Evolutionary conservation across 208 protist genomes (phyloP).

Genomic region (Blechomonas ayalai): DNA sequence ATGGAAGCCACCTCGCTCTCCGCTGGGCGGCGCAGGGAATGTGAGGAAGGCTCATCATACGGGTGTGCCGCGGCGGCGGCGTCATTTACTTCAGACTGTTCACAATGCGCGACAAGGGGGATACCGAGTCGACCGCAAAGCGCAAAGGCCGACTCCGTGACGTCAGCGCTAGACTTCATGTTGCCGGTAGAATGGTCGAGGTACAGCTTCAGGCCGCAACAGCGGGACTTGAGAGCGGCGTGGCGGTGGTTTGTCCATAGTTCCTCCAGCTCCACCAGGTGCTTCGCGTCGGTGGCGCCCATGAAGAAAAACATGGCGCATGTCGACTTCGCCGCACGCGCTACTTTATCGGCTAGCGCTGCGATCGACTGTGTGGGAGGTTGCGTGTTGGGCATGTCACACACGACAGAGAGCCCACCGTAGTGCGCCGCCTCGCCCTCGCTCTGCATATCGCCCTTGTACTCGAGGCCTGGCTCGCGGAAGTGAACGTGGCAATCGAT

Average conservation of each 20-base stretch:
- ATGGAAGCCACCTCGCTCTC: constrained; percentile 67
- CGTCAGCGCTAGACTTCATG: constrained; percentile 51
- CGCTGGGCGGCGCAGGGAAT: constrained; percentile 71
- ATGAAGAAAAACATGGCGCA: constrained; percentile 76
- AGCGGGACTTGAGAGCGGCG: constrained; percentile 39
- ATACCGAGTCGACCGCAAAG: constrained; percentile 66
- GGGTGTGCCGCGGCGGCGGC: constrained; percentile 39
- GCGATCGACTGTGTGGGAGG: constrained; percentile 73
- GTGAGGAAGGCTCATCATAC: constrained; percentile 53
- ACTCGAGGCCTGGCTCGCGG: constrained; percentile 87
- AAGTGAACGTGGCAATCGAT: constrained; percentile 94
- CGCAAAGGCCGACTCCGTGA: constrained; percentile 58
- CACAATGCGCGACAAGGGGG: constrained; percentile 83
- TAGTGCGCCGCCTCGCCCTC: constrained; percentile 86
- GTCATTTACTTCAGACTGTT: constrained; percentile 74
- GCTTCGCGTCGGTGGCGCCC: constrained; percentile 53
- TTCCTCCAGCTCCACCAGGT: constrained; percentile 58
- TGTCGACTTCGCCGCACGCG: constrained; percentile 16
- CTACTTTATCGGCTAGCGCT: constrained; percentile 66
- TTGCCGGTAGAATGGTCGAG: constrained; percentile 86
- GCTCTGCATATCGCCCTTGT: constrained; percentile 91
- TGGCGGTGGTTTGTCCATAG: constrained; percentile 59
- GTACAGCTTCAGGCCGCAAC: constrained; percentile 82
- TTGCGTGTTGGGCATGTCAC: constrained; percentile 87
- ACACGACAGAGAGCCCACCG: constrained; percentile 81